Evolutionary conservation across 2,329 filamentous ascomycete genomes (phyloP).

Genomic region (Colletotrichum sp.): DNA sequence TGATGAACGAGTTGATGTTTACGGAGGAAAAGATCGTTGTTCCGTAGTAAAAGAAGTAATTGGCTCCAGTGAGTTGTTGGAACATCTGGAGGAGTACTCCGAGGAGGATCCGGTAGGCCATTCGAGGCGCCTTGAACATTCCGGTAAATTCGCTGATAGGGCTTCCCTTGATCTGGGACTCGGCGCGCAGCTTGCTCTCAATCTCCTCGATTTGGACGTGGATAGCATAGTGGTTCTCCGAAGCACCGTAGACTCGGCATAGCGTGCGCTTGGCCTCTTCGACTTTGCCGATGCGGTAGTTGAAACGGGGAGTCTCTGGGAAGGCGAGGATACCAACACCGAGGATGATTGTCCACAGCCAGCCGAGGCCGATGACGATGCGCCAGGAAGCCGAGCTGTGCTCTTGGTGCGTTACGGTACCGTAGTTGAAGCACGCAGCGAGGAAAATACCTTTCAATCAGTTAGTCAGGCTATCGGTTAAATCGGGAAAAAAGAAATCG

Average conservation of each 20-base stretch:
- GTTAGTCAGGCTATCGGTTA: background rate
- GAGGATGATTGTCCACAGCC: slow-evolving; percentile 53
- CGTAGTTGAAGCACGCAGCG: slow-evolving; percentile 54
- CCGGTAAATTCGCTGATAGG: slow-evolving; percentile 53
- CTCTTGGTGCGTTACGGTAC: slow-evolving; percentile 52
- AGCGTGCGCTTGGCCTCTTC: slow-evolving; percentile 53
- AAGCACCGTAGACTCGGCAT: slow-evolving; percentile 51
- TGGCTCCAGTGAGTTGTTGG: slow-evolving; percentile 66
- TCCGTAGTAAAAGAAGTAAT: slow-evolving; percentile 70
- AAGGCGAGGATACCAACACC: slow-evolving; percentile 54
- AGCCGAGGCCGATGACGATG: slow-evolving; percentile 60
- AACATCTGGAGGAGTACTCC: slow-evolving; percentile 67
- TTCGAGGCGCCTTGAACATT: slow-evolving; percentile 68
- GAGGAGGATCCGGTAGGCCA: slow-evolving; percentile 65
- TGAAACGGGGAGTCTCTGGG: slow-evolving; percentile 56
- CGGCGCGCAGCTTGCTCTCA: slow-evolving; percentile 54
- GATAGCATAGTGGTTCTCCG: slow-evolving; percentile 46
- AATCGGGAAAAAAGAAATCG: slow-evolving; percentile 53
- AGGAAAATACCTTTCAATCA: background rate
- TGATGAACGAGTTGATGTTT: slow-evolving; percentile 64
- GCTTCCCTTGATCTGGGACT: slow-evolving; percentile 42
- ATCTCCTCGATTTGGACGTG: slow-evolving; percentile 58
- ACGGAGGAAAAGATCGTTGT: slow-evolving; percentile 55
- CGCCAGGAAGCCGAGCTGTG: slow-evolving; percentile 61
- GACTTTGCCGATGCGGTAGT: slow-evolving; percentile 50